These are phyloP conservation scores for Rhizoclosmatium globosum DNA, from an alignment of 192 early-diverging fungal genomes.

Conservation along the genomic window DNA sequence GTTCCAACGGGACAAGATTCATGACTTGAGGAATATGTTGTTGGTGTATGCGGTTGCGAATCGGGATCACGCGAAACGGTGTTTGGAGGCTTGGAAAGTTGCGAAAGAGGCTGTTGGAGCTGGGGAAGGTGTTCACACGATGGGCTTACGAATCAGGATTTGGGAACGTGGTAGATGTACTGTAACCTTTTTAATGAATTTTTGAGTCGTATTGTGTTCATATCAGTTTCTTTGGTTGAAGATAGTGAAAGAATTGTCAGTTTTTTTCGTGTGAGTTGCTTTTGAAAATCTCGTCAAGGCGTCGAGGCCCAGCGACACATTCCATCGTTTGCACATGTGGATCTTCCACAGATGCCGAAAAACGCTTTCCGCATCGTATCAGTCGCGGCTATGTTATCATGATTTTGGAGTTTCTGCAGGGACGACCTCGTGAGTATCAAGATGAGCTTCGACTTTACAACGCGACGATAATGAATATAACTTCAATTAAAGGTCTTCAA, in stretches of 20 bases:
- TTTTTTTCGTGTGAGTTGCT: no score
- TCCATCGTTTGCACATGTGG: no score
- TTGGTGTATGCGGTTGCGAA: conserved; percentile 60
- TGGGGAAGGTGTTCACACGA: neutral
- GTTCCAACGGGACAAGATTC: conserved; percentile 93
- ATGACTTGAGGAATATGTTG: conserved; percentile 83
- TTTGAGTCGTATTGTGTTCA: neutral
- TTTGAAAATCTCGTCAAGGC: no score
- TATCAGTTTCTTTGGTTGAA: neutral
- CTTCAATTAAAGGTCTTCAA: neutral
- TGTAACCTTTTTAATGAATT: neutral
- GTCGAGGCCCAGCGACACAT: no score
- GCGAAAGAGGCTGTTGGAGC: conserved; percentile 39
- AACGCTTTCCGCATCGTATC: no score
- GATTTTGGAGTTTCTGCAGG: no score
- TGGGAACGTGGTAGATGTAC: neutral
- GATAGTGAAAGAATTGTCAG: no score
- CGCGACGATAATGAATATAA: no score
- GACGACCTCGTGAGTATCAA: no score
- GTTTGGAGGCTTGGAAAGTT: conserved; percentile 46
- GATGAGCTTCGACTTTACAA: no score
- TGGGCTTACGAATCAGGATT: neutral
- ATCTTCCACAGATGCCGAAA: no score
- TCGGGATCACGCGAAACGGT: conserved; percentile 42
- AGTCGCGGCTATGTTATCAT: no score